Base-by-base conservation (phyloP, 495 filamentous ascomycete genomes). In the Opeltia flavorubescens region DNA sequence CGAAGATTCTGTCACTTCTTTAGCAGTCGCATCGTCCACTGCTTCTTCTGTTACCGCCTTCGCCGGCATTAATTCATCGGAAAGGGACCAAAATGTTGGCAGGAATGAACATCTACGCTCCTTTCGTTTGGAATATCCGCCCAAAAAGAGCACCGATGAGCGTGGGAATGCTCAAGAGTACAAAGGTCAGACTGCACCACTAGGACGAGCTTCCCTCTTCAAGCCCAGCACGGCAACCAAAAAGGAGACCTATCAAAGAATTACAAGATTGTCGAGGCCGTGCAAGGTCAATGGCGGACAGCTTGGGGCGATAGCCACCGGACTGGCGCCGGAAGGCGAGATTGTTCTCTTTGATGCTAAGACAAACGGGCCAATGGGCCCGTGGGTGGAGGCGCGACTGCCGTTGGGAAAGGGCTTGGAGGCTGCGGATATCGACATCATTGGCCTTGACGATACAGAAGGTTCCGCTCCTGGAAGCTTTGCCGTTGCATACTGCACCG, bases 1-100 rank as follows among this genome's bases (percentile, higher is more conserved):
- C 56, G 91, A 95, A 65, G 91, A 98, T 68, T 93, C 83, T 35
- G 86, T 94, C 53, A 89, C 81, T 48, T 84, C 82, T 31, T 69
- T 96, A 38, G 86, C 77, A 21, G 73, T 77, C 48, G 75, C 81
- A 29, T 63, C 75, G 41, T 61, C 65, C 26, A 70, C 66, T 41
- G 73, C 73, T 38, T 66, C 66, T 41, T 69, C 70, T n/a, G 66
- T 80, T 23, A 64, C 77, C 47, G 68, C 82, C n/a, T 76, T 83
- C 44, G 80, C 85, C 7, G 89, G 91, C 35, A 83, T 95, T 62
- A 95, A 95, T 62, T 93, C 86, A 45, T 82, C 81, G 39, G 67
- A 76, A 25, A 69, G 63, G 1, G 76, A 86, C 34, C 72, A 84
- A 42, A 64, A 77, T 53, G 76, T 77, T 48, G 85, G 83, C 25